Base-by-base conservation (phyloP, 1,284 basidiomycete species). In the Trichosporon asahii region DNA sequence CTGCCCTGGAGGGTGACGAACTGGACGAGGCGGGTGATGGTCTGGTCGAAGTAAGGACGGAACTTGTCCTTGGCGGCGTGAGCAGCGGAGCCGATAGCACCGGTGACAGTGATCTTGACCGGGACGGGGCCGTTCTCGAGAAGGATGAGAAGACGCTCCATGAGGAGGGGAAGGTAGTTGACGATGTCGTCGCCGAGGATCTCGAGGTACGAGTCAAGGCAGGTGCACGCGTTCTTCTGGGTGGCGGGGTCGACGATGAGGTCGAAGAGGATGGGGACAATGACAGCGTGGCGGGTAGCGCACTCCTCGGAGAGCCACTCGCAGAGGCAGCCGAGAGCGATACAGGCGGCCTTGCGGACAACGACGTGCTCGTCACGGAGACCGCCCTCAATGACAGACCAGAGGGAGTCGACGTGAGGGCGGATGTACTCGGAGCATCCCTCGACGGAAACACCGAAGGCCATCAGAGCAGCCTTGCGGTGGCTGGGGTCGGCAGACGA, bases 391-490 rank as follows among this genome's bases (percentile, higher is more conserved):
- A 99, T 90, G 73, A 97, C 88, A 1, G 95, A 95, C 97, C 97
- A 99, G 63, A 99, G 90, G 77, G 94, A 88, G 76, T 85, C 85
- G 88, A 99, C 94, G 78, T 95, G 89, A 6, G 96, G 95, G 37
- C 94, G 93, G 88, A 99, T 98, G 85, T 88, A 99, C 85, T 99
- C 95, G 84, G 93, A 95, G 86, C 96, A 98, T 27, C 97, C 97
- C 83, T 99, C 97, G 70, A 99, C 95, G 64, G 91, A 89, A 65
- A 99, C 94, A 77, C 96, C 97, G 70, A 99, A 91, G 4, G 96
- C 92, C 81, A 98, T 94, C 86, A 99, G 91, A 7, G 95, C 97
- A 65, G 94, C 93, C 75, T 97, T 95, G 73, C 97, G 91, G 77
- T 86, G 85, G 67, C 89, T 86, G 1, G 91, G 87, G 75, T 96